These are phyloP conservation scores for Domatiomyces globalis DNA, from an alignment of 2,329 filamentous ascomycete species.

Conservation along the genomic window DNA sequence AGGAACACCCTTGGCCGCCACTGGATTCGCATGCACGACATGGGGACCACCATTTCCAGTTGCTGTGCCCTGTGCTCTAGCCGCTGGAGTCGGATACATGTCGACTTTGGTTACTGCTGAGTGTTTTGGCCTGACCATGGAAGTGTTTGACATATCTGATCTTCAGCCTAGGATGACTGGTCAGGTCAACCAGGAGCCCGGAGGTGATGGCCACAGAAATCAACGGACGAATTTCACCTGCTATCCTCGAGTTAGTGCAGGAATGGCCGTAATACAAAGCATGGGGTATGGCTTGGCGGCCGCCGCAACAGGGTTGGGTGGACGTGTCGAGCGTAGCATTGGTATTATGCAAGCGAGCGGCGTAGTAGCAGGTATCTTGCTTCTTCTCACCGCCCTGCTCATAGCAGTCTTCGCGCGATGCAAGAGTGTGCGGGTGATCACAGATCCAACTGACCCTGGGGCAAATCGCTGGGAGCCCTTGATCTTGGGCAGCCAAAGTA, in stretches of 20 bases:
- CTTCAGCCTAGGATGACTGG: constrained; percentile 57
- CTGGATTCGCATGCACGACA: constrained; percentile 54
- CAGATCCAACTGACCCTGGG: constrained; percentile 1
- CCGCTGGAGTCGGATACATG: constrained; percentile 53
- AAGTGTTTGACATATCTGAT: constrained; percentile 68
- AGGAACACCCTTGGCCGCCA: constrained; percentile 50
- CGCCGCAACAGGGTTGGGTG: constrained; percentile 52
- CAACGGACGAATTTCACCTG: constrained; percentile 56
- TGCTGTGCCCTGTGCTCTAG: constrained; percentile 52
- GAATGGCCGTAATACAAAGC: constrained; percentile 55
- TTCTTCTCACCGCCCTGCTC: constrained; percentile 50
- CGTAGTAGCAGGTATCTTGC: constrained; percentile 52
- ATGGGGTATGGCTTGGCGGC: constrained; percentile 57
- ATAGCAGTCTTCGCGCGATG: constrained; percentile 50
- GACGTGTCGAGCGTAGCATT: constrained; percentile 49
- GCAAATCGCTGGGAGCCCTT: constrained; percentile 45
- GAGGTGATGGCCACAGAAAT: not conserved
- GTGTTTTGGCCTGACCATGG: constrained; percentile 65
- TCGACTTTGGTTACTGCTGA: constrained; percentile 61
- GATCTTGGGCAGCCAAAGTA: constrained; percentile 57
- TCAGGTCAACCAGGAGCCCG: constrained; percentile 29
- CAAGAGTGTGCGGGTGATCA: constrained; percentile 52
- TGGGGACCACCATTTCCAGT: constrained; percentile 47
- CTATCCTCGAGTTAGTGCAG: constrained; percentile 59
- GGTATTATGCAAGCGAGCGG: constrained; percentile 56